Base-by-base conservation (phyloP, 2,329 filamentous ascomycete genomes). In the Beauveria varroae region DNA sequence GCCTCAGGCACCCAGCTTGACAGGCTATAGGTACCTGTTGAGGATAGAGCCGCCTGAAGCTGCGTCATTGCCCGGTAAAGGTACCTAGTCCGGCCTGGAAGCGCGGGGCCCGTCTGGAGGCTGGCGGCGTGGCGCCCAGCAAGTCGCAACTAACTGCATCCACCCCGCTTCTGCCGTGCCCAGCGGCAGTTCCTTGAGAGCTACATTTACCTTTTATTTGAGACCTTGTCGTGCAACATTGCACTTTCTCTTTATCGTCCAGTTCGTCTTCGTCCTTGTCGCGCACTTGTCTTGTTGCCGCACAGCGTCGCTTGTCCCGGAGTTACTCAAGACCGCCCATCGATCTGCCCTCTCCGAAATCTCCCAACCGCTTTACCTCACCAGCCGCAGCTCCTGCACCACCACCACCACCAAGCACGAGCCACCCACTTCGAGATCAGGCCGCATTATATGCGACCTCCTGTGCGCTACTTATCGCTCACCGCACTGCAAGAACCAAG, bases 381-480 rank as follows among this genome's bases (percentile, higher is more conserved):
- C n/a, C 20, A 16, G 46, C 20, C 56, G 46, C 50, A 37, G 57
- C 14, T 49, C 28, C 43, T 47, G 24, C 20, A 20, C 44, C 44
- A 22, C 28, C 46, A 28, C n/a, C 54, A 40, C 34, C 57, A 28
- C 26, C 50, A 44, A 57, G 26, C 56, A 54, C 53, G 54, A 63
- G 62, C 60, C 64, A 64, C 64, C 63, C 64, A 64, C 64, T 62
- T 68, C 64, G 64, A 65, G 50, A 65, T 63, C 67, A 58, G 71
- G 71, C 68, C 70, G 71, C 72, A 73, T 73, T 64, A 60, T 58
- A 67, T 65, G 67, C 68, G 66, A 68, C 68, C 70, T 43, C 56
- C 49, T 52, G 46, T 61, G 41, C 47, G 58, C 60, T 58, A 41
- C 64, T 54, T 54, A 55, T 63, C 57, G 52, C 58, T 52, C 41